phyloP scores from a whole-genome alignment of 2,329 filamentous ascomycete genomes.

The Aspergillus udagawae region DNA sequence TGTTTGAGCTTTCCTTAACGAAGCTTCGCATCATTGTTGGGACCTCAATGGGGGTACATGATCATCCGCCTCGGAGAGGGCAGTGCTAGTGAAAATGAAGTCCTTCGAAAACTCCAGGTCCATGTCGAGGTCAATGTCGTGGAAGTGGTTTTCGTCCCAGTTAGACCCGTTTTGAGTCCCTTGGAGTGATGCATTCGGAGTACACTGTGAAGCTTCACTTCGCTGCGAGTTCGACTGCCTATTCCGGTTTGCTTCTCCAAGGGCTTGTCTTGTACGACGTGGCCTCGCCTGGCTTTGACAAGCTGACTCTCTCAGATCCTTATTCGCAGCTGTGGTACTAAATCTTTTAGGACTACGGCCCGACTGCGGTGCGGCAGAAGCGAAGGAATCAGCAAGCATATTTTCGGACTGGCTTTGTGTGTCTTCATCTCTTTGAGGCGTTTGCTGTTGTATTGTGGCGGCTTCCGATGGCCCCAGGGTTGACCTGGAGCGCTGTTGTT shows the following conservation, averaged over 20 bases:
- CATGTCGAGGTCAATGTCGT: conserved; percentile 29
- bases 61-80: conserved; percentile 22
- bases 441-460: conserved; percentile 11
- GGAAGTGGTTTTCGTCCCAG: conserved; percentile 20
- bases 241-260: conserved; percentile 24
- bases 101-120: conserved; percentile 35
- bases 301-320: conserved; percentile 7
- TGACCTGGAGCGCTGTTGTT: conserved; percentile 16
- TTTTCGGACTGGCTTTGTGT: conserved; percentile 12
- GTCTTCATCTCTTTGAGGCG: conserved; percentile 14
- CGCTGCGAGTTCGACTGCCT: conserved; percentile 20
- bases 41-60: conserved; percentile 1
- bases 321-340: conserved; percentile 12
- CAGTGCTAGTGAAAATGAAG: conserved; percentile 32
- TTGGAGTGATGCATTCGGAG: conserved; percentile 5
- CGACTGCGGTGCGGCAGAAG: conserved; percentile 14
- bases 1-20: not conserved
- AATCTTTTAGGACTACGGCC: conserved; percentile 27
- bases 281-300: conserved; percentile 2
- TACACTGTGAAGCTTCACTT: conserved; percentile 9
- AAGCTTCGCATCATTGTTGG: not conserved
- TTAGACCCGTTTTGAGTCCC: conserved; percentile 7
- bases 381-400: conserved; percentile 18
- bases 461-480: conserved; percentile 7
- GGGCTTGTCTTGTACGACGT: conserved; percentile 17